Conservation (phyloP, 805 yeast genomes). For the Ogataea saltuana region DNA sequence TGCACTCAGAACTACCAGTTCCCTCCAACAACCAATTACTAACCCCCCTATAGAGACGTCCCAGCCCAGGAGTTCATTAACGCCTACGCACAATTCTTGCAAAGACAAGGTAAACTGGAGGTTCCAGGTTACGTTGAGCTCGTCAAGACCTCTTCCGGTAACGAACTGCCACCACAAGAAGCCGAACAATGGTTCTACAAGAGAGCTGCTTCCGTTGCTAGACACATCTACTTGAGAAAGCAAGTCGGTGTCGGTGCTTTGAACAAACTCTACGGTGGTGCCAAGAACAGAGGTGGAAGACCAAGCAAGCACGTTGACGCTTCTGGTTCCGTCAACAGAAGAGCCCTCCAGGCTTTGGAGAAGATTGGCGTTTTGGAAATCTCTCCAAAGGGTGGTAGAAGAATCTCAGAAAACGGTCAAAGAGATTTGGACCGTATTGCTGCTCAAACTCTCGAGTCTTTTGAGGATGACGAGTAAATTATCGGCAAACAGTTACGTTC, state of each 20-base stretch:
- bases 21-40: constrained; percentile 9
- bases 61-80: constrained; percentile 99
- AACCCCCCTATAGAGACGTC: constrained; percentile 80
- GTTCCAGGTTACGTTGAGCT: constrained; percentile 99
- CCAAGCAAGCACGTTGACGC: constrained; percentile 99
- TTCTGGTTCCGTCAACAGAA: constrained; percentile 99
- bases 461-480: constrained; percentile 55
- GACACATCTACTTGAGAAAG: constrained; percentile 99
- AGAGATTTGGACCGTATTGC: constrained; percentile 99
- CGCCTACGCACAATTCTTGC: constrained; percentile 99
- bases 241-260: constrained; percentile 99
- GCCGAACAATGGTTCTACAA: constrained; percentile 99
- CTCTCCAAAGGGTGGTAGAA: constrained; percentile 98
- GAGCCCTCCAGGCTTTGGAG: constrained; percentile 95
- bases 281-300: constrained; percentile 98
- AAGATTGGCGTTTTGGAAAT: constrained; percentile 96
- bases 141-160: constrained; percentile 98
- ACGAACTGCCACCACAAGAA: constrained; percentile 99
- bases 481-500: constrained; percentile 20
- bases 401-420: constrained; percentile 98
- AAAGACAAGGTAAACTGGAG: constrained; percentile 99
- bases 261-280: constrained; percentile 99
- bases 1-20: background rate
- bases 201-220: constrained; percentile 99
- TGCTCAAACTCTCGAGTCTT: constrained; percentile 95